Evolutionary conservation across 352 stramenopile species (phyloP), one percentile per base, ranked within the genome.

Genomic region (Phytophthora europaea): DNA sequence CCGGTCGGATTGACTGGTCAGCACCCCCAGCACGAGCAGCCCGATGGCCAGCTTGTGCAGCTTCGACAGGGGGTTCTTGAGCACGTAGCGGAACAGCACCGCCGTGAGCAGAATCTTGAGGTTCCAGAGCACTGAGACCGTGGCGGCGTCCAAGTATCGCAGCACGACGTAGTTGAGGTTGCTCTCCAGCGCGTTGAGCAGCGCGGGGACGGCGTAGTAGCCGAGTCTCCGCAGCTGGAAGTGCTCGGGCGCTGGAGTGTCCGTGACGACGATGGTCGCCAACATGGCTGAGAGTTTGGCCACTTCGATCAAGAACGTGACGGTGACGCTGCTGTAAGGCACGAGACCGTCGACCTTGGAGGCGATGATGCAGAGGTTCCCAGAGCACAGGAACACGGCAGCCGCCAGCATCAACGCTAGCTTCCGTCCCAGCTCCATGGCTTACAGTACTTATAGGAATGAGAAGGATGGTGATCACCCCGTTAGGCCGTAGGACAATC

Each of bases 111-210:
- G 67, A 67, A 97, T 97, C 79, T 95, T 95, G 62, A 95, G 72
- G 72, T 97, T 97, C 90, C 90, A 97, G 20, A 95, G 84, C 66
- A 97, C 89, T 9, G 90, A 92, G 23, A 95, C 76, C 60, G 88
- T 97, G 16, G 90, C 86, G 16, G 90, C 88, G 63, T 95, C 90
- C 65, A 97, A 65, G 66, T 93, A 95, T 12, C 85, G 84, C 62
- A 97, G 70, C 38, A 97, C 91, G 23, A 95, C 72, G 75, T 93
- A 97, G 68, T 87, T 93, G 52, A 97, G 82, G 60, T 97, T 97
- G 81, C 92, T 94, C 76, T 97, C 90, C 51, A 97, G 70, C 56
- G 87, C 83, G 61, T 91, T 95, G 8, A 97, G 76, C 8, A 94
- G 69, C 9, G 90, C 89, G 8, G 90, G 90, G 22, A 93, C 76